These are phyloP conservation scores for Tylopilus felleus DNA, from an alignment of 768 basidiomycete genomes.

Conservation along the genomic window DNA sequence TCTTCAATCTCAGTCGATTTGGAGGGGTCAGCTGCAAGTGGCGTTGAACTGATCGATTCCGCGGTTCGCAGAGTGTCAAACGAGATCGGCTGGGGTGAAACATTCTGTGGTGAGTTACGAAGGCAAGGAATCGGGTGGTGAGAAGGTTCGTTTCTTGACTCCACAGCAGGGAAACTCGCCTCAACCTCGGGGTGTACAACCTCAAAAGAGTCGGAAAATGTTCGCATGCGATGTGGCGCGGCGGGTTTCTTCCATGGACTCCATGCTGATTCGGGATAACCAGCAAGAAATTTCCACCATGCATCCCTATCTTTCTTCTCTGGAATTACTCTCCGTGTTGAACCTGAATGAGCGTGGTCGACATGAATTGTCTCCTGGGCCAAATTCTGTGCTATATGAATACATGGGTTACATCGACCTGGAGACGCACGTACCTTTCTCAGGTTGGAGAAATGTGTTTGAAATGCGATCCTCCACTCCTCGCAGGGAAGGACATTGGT, in stretches of 20 bases:
- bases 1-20: background rate
- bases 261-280: conserved; percentile 68
- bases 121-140: background rate
- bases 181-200: background rate
- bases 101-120: background rate
- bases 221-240: conserved; percentile 31
- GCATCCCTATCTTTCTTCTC: conserved; percentile 68
- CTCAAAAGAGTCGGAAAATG: conserved; percentile 32
- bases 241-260: conserved; percentile 33
- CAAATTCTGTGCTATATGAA: conserved; percentile 50
- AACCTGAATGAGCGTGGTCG: conserved; percentile 1
- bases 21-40: background rate
- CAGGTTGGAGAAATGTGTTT: conserved; percentile 61
- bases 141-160: conserved; percentile 1
- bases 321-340: conserved; percentile 46
- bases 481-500: conserved; percentile 52
- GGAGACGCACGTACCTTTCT: conserved; percentile 41
- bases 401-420: background rate
- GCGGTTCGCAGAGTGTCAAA: background rate
- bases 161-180: background rate
- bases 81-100: background rate
- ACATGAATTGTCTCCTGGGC: conserved; percentile 53
- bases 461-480: conserved; percentile 62
- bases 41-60: background rate
- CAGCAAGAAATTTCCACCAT: conserved; percentile 80